Percentiles rank a stretch among this genome's conserved stretches.
phyloP scores from a whole-genome alignment of 768 basidiomycete species.

The Galerina marginata region DNA sequence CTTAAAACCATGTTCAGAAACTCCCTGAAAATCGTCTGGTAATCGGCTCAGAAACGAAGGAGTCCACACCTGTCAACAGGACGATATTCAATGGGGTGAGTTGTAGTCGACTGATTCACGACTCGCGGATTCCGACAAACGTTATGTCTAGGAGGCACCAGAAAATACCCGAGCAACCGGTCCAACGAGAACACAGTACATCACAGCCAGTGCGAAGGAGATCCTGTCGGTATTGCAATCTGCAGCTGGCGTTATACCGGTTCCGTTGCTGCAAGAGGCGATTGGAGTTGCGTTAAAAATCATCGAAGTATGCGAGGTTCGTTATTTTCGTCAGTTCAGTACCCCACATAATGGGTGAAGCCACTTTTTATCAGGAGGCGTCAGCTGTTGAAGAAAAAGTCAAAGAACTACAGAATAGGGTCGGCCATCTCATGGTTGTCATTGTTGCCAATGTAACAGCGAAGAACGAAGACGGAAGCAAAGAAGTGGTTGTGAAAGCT shows the following conservation, averaged over 20 bases:
- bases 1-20: no score
- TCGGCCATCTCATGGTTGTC: slow-evolving; percentile 2
- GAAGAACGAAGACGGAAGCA: neutral
- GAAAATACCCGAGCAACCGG: neutral
- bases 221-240: slow-evolving; percentile 4
- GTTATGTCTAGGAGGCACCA: neutral
- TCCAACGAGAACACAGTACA: slow-evolving; percentile 6
- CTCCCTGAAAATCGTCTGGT: no score
- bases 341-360: neutral
- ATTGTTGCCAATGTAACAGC: neutral
- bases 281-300: slow-evolving; percentile 15
- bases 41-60: no score
- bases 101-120: no score
- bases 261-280: slow-evolving; percentile 13
- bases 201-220: slow-evolving; percentile 8
- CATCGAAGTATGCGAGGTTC: slow-evolving; percentile 15
- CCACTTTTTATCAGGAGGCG: slow-evolving; percentile 1
- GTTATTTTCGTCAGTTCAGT: neutral
- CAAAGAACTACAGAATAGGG: slow-evolving; percentile 11
- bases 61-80: no score
- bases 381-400: slow-evolving; percentile 13
- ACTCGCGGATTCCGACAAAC: neutral
- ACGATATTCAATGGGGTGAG: no score
- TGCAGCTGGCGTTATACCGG: slow-evolving; percentile 15
- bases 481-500: neutral